These are phyloP conservation scores for Cinchona pubescens DNA, from an alignment of 257 asterid species.

Conservation along the genomic window DNA sequence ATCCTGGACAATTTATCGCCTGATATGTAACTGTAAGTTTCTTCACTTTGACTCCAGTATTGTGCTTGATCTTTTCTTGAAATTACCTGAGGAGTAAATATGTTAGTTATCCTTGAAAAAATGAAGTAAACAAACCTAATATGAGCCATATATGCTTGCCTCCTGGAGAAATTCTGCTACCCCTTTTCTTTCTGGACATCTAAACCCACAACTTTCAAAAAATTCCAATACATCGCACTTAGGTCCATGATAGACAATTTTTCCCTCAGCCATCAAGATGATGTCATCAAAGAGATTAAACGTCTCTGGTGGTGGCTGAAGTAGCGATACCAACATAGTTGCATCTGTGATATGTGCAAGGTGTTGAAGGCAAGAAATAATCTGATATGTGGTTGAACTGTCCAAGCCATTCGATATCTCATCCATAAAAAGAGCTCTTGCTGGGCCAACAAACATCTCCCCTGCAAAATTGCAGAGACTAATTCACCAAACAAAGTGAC, in stretches of 20 bases:
- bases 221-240: slow-evolving; percentile 61
- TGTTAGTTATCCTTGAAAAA: too few species aligned
- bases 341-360: slow-evolving; percentile 59
- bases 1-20: too few species aligned
- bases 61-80: slow-evolving; percentile 29
- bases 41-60: slow-evolving; percentile 19
- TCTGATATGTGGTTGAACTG: slow-evolving; percentile 86
- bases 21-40: slow-evolving; percentile 13
- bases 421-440: slow-evolving; percentile 80
- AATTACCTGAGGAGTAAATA: too few species aligned
- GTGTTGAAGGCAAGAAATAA: slow-evolving; percentile 69
- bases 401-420: slow-evolving; percentile 93
- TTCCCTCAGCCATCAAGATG: slow-evolving; percentile 77
- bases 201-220: slow-evolving; percentile 68
- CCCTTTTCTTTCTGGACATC: slow-evolving; percentile 76
- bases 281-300: slow-evolving; percentile 79
- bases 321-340: slow-evolving; percentile 70
- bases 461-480: slow-evolving; percentile 39
- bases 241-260: slow-evolving; percentile 82
- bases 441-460: slow-evolving; percentile 87
- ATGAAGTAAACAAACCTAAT: not conserved
- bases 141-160: too few species aligned
- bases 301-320: slow-evolving; percentile 97
- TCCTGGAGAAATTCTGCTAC: slow-evolving; percentile 67
- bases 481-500: not conserved